phyloP scores from a whole-genome alignment of 139 green algal genomes.

The Yamagishiella unicocca region DNA sequence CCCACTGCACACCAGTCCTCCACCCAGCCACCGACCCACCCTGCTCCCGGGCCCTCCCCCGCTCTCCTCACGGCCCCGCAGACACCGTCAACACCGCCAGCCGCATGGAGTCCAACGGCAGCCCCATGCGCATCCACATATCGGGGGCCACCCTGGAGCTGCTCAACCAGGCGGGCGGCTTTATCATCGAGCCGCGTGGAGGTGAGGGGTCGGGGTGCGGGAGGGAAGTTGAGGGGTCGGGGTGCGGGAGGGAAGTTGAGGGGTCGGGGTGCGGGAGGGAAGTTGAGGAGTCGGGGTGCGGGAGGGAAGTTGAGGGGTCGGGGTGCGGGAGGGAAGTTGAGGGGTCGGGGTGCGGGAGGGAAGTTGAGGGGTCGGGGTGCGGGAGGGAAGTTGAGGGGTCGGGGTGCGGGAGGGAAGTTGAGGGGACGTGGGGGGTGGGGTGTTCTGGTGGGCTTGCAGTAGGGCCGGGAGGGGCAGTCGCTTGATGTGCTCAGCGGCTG shows the following conservation, averaged over 20 bases:
- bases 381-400: no score
- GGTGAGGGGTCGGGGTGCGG: slow-evolving; percentile 1
- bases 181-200: slow-evolving; percentile 17
- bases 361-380: no score
- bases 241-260: background rate
- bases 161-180: slow-evolving; percentile 12
- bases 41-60: background rate
- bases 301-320: no score
- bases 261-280: background rate
- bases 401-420: no score
- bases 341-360: background rate
- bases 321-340: no score
- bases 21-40: no score
- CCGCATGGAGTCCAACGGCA: slow-evolving; percentile 42
- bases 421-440: no score
- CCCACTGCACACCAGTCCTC: no score
- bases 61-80: background rate
- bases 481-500: no score
- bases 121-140: slow-evolving; percentile 42
- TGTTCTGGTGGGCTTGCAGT: no score
- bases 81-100: slow-evolving; percentile 40
- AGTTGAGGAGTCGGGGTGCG: no score
- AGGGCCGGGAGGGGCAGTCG: no score
- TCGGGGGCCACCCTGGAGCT: background rate
- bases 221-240: background rate